These are phyloP conservation scores for Candida smagusa DNA, from an alignment of 1,139 yeast species.

Conservation along the genomic window DNA sequence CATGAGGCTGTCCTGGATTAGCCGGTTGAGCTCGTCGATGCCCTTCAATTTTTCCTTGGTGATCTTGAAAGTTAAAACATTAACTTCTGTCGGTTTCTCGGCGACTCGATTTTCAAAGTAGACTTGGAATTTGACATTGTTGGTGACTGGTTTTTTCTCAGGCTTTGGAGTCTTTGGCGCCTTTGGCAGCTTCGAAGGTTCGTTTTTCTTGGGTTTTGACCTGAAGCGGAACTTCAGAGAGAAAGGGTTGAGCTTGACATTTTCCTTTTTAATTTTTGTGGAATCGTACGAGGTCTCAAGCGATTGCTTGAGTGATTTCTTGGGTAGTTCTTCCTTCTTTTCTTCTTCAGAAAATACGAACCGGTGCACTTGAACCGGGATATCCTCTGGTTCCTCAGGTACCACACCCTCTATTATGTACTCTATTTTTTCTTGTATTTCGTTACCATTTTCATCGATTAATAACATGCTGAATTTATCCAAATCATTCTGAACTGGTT, in stretches of 20 bases:
- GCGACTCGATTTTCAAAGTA: neutral
- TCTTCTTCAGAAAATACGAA: constrained; percentile 1
- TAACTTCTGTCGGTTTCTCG: constrained; percentile 7
- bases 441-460: neutral
- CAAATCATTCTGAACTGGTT: constrained; percentile 1
- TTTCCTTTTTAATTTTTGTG: constrained; percentile 1
- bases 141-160: neutral
- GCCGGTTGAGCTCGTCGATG: constrained; percentile 25
- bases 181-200: no score
- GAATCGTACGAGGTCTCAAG: constrained; percentile 6
- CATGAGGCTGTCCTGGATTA: constrained; percentile 20
- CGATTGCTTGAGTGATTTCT: constrained; percentile 5
- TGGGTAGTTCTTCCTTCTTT: constrained; percentile 1
- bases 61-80: constrained; percentile 20
- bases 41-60: constrained; percentile 25
- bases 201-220: constrained; percentile 1
- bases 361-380: no score
- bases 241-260: neutral
- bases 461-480: constrained; percentile 5
- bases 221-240: no score
- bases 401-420: no score
- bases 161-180: no score
- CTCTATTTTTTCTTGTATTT: no score
- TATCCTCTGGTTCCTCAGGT: no score
- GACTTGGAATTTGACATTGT: neutral